Evolutionary conservation across 2,329 filamentous ascomycete genomes (phyloP).

Genomic region (Incumbomyces delicatus): DNA sequence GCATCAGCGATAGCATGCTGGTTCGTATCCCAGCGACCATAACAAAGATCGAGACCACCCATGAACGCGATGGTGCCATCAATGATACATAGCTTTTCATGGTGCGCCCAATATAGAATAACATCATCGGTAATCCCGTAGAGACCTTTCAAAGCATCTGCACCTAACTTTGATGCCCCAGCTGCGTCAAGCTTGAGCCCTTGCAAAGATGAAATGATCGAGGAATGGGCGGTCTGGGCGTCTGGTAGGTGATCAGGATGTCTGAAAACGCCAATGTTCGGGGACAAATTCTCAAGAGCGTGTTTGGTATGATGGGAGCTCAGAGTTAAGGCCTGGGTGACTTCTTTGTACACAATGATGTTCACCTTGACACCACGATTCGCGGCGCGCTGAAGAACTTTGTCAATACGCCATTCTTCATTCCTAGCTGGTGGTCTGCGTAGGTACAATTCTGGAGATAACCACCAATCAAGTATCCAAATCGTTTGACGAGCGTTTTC

Average conservation of each 20-base stretch:
- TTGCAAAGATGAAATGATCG: conserved; percentile 46
- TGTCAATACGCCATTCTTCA: conserved; percentile 73
- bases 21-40: conserved; percentile 80
- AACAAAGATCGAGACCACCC: conserved; percentile 82
- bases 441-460: conserved; percentile 74
- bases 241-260: conserved; percentile 82
- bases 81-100: conserved; percentile 79
- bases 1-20: conserved; percentile 76
- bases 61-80: conserved; percentile 78
- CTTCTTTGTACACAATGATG: conserved; percentile 88
- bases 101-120: conserved; percentile 84
- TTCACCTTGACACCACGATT: conserved; percentile 75
- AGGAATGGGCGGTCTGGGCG: conserved; percentile 54
- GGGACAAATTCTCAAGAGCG: conserved; percentile 63
- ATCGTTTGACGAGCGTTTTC: conserved; percentile 65
- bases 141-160: conserved; percentile 63
- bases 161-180: conserved; percentile 54
- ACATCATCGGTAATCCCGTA: conserved; percentile 76
- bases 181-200: conserved; percentile 46
- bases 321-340: conserved; percentile 66
- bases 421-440: conserved; percentile 72
- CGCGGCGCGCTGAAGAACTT: conserved; percentile 71
- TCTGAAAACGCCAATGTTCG: conserved; percentile 79
- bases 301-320: conserved; percentile 69
- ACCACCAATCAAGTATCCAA: conserved; percentile 80